Evolutionary conservation across 805 yeast genomes (phyloP).

Genomic region (Candida dajiaensis): DNA sequence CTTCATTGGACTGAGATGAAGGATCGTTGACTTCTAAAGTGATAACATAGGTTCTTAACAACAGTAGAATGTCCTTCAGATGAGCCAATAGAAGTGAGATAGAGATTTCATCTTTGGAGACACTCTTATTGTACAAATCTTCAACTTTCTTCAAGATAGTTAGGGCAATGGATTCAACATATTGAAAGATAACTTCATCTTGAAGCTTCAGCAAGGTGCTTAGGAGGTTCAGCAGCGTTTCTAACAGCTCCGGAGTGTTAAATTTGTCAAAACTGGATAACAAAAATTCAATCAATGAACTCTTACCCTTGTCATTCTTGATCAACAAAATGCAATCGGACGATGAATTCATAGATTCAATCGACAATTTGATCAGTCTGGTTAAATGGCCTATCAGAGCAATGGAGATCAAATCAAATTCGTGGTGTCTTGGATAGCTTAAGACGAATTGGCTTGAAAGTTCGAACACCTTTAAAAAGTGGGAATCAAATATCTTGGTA

Average conservation of each 20-base stretch:
- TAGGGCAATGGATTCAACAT: conserved; percentile 17
- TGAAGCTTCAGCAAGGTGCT: conserved; percentile 18
- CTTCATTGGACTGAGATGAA: conserved; percentile 2
- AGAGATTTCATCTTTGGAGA: conserved; percentile 36
- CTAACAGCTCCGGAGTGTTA: conserved; percentile 16
- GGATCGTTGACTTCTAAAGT: conserved; percentile 44
- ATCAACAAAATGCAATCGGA: conserved; percentile 12
- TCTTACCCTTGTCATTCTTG: conserved; percentile 10
- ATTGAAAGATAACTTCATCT: conserved; percentile 21
- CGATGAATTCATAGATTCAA: conserved; percentile 13
- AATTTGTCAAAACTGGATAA: conserved; percentile 18
- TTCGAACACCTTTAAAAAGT: conserved; percentile 37
- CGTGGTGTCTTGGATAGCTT: conserved; percentile 4
- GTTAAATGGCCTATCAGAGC: conserved; percentile 21
- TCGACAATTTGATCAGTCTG: conserved; percentile 14
- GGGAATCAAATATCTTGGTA: conserved; percentile 30
- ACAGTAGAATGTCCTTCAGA: conserved; percentile 56
- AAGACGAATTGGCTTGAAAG: conserved; percentile 24
- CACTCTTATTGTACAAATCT: conserved; percentile 9
- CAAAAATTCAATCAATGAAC: conserved; percentile 19
- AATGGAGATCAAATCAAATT: conserved; percentile 17
- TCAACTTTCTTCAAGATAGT: conserved; percentile 20
- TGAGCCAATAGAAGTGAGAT: conserved; percentile 46
- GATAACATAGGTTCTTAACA: conserved; percentile 29
- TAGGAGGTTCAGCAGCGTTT: conserved; percentile 17